Conservation (phyloP, 2,329 filamentous ascomycete genomes). For the Trichoderma hamatum region DNA sequence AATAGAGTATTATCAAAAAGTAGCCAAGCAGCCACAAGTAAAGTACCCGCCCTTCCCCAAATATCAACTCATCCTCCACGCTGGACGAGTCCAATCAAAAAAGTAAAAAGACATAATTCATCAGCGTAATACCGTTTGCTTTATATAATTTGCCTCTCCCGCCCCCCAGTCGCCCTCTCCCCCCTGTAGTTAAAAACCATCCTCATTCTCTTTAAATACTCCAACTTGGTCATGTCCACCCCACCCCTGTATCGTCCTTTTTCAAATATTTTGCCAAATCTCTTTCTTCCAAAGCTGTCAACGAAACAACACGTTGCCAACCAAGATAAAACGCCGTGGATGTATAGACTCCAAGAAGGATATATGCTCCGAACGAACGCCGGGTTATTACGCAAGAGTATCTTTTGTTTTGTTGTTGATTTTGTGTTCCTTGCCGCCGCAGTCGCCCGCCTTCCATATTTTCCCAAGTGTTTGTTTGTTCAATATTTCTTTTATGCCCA, state of each 20-base stretch:
- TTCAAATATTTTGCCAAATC: not conserved
- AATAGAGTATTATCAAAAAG: not conserved
- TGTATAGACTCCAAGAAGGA: constrained; percentile 26
- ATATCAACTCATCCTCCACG: not conserved
- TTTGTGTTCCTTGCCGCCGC: constrained; percentile 1
- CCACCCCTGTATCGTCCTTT: constrained; percentile 6
- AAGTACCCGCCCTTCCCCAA: not conserved
- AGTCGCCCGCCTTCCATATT: constrained; percentile 15
- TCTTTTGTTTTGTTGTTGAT: not conserved
- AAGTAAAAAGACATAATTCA: constrained; percentile 13
- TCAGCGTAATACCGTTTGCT: constrained; percentile 20
- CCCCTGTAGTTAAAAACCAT: not conserved
- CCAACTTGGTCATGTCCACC: not conserved
- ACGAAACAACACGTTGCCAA: constrained; percentile 27
- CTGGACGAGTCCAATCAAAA: not conserved
- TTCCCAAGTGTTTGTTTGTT: constrained; percentile 10
- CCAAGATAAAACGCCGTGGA: constrained; percentile 28
- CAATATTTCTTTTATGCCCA: not conserved
- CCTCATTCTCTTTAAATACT: constrained; percentile 3
- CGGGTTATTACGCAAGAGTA: constrained; percentile 25
- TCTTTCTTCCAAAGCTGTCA: constrained; percentile 6
- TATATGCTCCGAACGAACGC: constrained; percentile 29
- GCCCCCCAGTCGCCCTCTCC: not conserved
- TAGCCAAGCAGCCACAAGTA: not conserved
- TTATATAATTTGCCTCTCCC: not conserved